Evolutionary conservation across 176 grass and related monocot genomes (phyloP).

Genomic region (Dactylis glomerata): DNA sequence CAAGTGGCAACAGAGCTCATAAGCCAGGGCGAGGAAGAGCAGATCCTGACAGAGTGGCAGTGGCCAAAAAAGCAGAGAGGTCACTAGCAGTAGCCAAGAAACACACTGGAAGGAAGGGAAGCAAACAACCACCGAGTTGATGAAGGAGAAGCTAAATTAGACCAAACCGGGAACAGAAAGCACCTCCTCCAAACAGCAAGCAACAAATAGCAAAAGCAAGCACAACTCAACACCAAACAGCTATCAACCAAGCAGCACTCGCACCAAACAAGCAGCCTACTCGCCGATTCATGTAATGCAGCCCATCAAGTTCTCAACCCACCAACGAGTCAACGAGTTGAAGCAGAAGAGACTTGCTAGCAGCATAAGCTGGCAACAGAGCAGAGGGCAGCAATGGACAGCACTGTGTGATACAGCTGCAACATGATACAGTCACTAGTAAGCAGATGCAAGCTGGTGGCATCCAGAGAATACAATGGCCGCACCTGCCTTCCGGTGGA

Average conservation of each 20-base stretch:
- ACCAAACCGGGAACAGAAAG: neutral
- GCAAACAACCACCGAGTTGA: neutral
- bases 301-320: neutral
- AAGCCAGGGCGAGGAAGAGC: neutral
- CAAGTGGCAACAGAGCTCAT: neutral
- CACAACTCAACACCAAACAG: neutral
- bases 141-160: slow-evolving; percentile 1
- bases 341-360: neutral
- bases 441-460: neutral
- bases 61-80: neutral
- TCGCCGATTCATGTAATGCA: neutral
- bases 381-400: neutral
- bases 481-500: neutral
- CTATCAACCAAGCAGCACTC: neutral
- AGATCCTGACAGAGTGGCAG: neutral
- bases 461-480: neutral
- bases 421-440: neutral
- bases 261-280: neutral
- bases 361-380: neutral
- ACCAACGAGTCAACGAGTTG: neutral
- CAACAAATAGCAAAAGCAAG: neutral
- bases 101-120: neutral
- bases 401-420: neutral
- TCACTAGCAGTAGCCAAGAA: neutral
- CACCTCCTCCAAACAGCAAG: neutral